A percentile compares a stretch with the other conserved stretches of the same genome.
Conservation (phyloP, 306 rosid species). For the Fragaria iinumae region DNA sequence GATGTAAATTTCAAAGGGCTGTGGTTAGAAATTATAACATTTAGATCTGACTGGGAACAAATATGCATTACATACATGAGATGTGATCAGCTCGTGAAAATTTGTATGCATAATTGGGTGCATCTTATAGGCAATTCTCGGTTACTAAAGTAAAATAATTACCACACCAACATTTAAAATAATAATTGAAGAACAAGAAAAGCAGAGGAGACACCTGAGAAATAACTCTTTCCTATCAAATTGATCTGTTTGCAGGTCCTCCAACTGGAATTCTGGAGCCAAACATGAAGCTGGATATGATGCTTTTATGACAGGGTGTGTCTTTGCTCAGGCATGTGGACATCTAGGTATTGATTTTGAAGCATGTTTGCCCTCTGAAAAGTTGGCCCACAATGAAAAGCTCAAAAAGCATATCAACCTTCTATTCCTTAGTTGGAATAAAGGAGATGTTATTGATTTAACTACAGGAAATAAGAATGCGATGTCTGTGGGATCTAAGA, state of each 20-base stretch:
- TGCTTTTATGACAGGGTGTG: constrained; percentile 95
- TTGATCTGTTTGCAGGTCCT: constrained; percentile 58
- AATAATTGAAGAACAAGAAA: not conserved
- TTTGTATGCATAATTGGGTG: not conserved
- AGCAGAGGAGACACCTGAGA: constrained; percentile 10
- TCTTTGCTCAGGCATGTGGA: constrained; percentile 77
- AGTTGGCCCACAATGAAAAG: constrained; percentile 53
- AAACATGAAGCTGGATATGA: constrained; percentile 97
- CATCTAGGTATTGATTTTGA: constrained; percentile 68
- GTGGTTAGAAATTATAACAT: not conserved
- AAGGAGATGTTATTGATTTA: constrained; percentile 74
- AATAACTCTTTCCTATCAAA: constrained; percentile 9
- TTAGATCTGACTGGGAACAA: constrained; percentile 1
- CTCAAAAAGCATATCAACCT: constrained; percentile 63
- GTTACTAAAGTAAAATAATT: not conserved
- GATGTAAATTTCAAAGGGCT: not conserved
- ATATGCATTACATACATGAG: not conserved
- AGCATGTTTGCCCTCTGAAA: constrained; percentile 40
- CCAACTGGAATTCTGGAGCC: constrained; percentile 92
- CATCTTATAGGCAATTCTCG: not conserved
- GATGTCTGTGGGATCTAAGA: constrained; percentile 29
- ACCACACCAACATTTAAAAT: not conserved
- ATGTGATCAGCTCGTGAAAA: not conserved
- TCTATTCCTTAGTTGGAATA: constrained; percentile 76
- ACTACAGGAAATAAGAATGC: constrained; percentile 50